Evolutionary conservation across 2,329 filamentous ascomycete genomes (phyloP).

Genomic region (Trichophyton rubrum): DNA sequence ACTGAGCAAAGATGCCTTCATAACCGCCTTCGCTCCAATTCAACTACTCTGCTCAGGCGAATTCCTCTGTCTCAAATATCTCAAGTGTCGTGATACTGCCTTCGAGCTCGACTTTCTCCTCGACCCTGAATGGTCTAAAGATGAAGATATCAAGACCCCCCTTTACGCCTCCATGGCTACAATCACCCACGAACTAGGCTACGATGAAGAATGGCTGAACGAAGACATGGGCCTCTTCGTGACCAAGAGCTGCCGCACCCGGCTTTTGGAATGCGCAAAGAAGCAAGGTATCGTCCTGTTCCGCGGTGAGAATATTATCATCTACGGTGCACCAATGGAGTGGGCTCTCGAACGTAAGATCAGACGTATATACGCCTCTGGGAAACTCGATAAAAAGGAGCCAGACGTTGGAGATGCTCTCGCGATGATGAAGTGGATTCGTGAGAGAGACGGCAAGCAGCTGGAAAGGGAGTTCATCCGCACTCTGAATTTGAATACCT

Average conservation of each 20-base stretch:
- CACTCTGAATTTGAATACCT: slow-evolving; percentile 9
- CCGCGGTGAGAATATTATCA: slow-evolving; percentile 2
- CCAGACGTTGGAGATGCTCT: slow-evolving; percentile 9
- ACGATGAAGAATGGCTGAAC: slow-evolving; percentile 8
- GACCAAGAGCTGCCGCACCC: neutral
- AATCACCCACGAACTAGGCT: slow-evolving; percentile 1
- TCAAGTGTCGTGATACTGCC: slow-evolving; percentile 22
- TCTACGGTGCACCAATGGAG: slow-evolving; percentile 10
- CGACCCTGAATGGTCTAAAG: slow-evolving; percentile 22
- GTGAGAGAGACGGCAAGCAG: slow-evolving; percentile 4
- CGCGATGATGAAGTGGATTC: slow-evolving; percentile 7
- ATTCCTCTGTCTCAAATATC: slow-evolving; percentile 21
- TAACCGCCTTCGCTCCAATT: slow-evolving; percentile 24
- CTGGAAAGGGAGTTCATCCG: slow-evolving; percentile 6
- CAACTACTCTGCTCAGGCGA: slow-evolving; percentile 21
- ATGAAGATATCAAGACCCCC: slow-evolving; percentile 22
- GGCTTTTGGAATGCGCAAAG: slow-evolving; percentile 5
- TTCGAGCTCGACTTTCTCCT: slow-evolving; percentile 24
- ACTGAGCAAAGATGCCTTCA: slow-evolving; percentile 21
- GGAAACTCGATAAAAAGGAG: neutral
- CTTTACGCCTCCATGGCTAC: slow-evolving; percentile 14
- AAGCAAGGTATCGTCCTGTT: slow-evolving; percentile 11
- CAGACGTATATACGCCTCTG: slow-evolving; percentile 3
- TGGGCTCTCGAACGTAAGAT: slow-evolving; percentile 10
- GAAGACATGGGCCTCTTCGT: slow-evolving; percentile 7